Conservation (phyloP, 441 rosid genomes). For the Pelargonium cotyledonis region DNA sequence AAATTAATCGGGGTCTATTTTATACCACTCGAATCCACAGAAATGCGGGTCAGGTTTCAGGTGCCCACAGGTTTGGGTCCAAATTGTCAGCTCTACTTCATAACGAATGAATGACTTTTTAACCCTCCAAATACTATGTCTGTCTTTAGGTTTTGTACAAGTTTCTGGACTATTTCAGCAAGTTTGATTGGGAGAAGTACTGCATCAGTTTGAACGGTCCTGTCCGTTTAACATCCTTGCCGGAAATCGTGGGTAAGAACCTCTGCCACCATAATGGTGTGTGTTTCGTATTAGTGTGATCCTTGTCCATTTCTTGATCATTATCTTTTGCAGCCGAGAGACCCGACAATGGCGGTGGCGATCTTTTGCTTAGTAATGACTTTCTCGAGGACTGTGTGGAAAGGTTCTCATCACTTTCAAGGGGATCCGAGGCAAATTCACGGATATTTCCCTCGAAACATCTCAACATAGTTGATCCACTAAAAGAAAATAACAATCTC, state of each 20-base stretch:
- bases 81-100: neutral
- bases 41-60: no score
- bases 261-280: neutral
- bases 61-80: no score
- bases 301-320: conserved; percentile 1
- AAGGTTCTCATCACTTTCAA: conserved; percentile 52
- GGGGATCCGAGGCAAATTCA: conserved; percentile 51
- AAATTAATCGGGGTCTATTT: no score
- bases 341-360: conserved; percentile 52
- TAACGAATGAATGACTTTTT: neutral
- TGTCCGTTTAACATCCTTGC: conserved; percentile 52
- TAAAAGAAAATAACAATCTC: conserved; percentile 83
- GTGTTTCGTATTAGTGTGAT: conserved; percentile 12
- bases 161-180: conserved; percentile 84
- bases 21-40: neutral
- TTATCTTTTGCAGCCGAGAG: conserved; percentile 46
- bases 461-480: conserved; percentile 78
- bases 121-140: neutral
- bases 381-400: conserved; percentile 58
- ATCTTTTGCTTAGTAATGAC: conserved; percentile 53
- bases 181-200: conserved; percentile 89
- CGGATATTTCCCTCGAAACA: conserved; percentile 60
- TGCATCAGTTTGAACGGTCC: conserved; percentile 84
- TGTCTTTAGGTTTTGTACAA: conserved; percentile 60
- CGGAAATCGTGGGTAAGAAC: conserved; percentile 61